Base-by-base conservation (phyloP, 2,329 filamentous ascomycete species). In the Alternaria sp. region DNA sequence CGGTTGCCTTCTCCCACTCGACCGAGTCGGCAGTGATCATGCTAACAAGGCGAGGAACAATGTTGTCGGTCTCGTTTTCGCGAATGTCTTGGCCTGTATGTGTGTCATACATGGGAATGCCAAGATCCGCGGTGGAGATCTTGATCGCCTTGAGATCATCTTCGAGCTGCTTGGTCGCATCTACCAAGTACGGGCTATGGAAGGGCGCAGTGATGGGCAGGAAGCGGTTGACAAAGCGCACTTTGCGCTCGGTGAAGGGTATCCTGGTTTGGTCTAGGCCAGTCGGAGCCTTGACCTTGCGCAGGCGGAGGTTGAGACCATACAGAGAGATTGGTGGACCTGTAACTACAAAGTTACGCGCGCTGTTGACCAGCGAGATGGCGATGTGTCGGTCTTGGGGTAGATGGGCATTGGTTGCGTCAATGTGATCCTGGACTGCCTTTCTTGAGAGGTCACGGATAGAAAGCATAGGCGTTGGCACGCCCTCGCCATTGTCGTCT, bases 221-320 rank as follows among this genome's bases (percentile, higher is more conserved):
- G 85, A 99, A 99, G 62, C 95, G 91, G 83, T 97, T 97, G 63
- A 93, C 92, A 70, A 99, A 99, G 74, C 95, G 93, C 57, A 97
- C 87, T 82, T 99, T 99, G 71, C 95, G 91, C 81, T 99, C 90
- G 0, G 94, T 98, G 83, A 93, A 93, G 7, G 96, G 96, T 54
- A 98, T 90, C 61, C 94, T 88, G 68, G 91, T 97, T 81, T 99
- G 96, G 75, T 99, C 95, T 39, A 99, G 85, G 43, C 96, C 95
- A n/a, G 95, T 98, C 5, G 95, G 91, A 2, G 95, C 94, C 85
- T 97, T 99, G 78, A 97, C 92, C 82, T 98, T 99, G 73, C 96
- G 91, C 55, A 99, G 84, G 76, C 96, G 93, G 48, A 96, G 84
- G 79, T 99, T 99, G 41, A 99, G 86, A 86, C 95, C 96, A 75